A percentile compares a stretch with the other conserved stretches of the same genome.
Evolutionary conservation across 1,139 yeast species (phyloP).

Genomic region (Saccharomyces pastorianus): DNA sequence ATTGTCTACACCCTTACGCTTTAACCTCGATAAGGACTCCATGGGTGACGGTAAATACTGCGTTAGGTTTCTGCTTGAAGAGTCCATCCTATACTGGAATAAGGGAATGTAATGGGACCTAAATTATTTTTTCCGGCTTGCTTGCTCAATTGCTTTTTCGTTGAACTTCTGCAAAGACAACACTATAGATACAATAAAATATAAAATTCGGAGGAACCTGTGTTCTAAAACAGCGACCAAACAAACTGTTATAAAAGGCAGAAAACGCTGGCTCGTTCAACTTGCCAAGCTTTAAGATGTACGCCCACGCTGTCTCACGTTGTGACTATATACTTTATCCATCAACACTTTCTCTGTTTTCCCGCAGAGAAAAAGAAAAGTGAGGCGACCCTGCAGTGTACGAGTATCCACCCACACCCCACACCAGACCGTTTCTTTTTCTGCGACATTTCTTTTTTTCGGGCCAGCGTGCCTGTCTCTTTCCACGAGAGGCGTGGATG

Average conservation of each 20-base stretch:
- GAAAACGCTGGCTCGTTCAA: not conserved
- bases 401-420: not conserved
- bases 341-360: not conserved
- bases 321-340: not conserved
- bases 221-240: no score
- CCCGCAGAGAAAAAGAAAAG: not conserved
- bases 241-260: not conserved
- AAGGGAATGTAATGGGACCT: not conserved
- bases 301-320: not conserved
- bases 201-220: no score
- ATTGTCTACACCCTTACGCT: constrained; percentile 12
- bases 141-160: not conserved
- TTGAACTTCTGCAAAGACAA: no score
- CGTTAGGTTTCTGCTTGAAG: not conserved
- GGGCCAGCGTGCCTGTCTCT: not conserved
- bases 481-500: not conserved
- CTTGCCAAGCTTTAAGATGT: not conserved
- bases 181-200: no score
- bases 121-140: not conserved
- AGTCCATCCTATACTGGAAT: not conserved
- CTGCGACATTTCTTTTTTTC: not conserved
- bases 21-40: constrained; percentile 11
- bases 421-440: not conserved
- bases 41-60: constrained; percentile 1
- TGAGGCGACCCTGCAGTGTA: not conserved